Base-by-base conservation (phyloP, 192 early-diverging fungal species). In the Cladochytrium replicatum region DNA sequence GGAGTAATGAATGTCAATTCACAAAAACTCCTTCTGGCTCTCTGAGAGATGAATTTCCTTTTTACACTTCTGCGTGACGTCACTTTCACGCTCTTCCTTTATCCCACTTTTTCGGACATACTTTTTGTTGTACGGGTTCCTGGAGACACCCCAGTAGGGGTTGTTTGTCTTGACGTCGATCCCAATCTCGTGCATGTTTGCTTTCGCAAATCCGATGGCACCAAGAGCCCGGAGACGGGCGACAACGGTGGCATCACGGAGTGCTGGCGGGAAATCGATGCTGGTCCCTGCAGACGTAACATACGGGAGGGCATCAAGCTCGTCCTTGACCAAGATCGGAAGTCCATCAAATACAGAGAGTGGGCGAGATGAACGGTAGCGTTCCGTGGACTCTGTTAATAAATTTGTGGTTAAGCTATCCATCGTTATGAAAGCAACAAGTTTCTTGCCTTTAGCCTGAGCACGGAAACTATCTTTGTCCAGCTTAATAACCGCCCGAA, bases 111-210 rank as follows among this genome's bases (percentile, higher is more conserved):
- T n/a, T n/a, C n/a, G n/a, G n/a, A n/a, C n/a, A n/a, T n/a, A n/a
- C n/a, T 45, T 40, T 13, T 31, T 4, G 31, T 73, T 57, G 46
- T 76, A 84, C 1, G 86, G 81, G 46, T 88, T 88, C 6, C 67
- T 62, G 4, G 82, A 74, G 1, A 74, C 79, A 13, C 61, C 68
- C 4, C 69, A 68, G 31, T 50, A 57, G 0, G 85, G 74, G 49
- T 87, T 85, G 38, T 72, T 64, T 54, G 60, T 72, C n/a, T 74
- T 83, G 25, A 80, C 64, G 31, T 75, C 76, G 28, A 71, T 43
- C 41, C 84, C 85, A 17, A 86, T 55, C 51, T 89, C 87, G 42
- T 84, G 74, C 87, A 89, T 89, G 24, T 64, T 68, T 0, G 82
- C 64, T 15, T 82, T 80, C 17, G 83, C 84, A 19, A 80, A 32